Base-by-base conservation (phyloP, 176 grass and related monocot species). In the Thinopyrum elongatum region DNA sequence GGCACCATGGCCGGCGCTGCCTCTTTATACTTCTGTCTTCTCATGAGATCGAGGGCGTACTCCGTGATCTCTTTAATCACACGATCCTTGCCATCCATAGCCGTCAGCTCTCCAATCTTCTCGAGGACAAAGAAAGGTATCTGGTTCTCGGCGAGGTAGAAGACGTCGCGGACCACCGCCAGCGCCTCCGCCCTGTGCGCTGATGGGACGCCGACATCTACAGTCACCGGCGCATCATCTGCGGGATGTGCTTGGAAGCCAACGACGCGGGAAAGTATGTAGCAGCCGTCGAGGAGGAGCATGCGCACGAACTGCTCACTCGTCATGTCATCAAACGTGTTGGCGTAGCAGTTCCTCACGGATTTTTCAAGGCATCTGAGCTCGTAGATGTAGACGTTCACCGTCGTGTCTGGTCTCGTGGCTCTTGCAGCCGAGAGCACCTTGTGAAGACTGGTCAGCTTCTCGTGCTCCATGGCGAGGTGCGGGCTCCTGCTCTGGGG, bases 281-380 rank as follows among this genome's bases (percentile, higher is more conserved):
- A 88, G 49, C 80, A 88, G 6, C 47, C 86, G 38, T 78, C 80
- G 10, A 88, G 86, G 27, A 88, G 64, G 4, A 83, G 35, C 86
- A 88, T 88, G 47, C 73, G 72, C 1, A 83, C 63, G 51, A 88
- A 88, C 5, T 61, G 15, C 0, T 16, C 17, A 6, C 36, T 62
- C 0, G 26, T 1, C 2, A 88, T 14, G 8, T 5, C 26, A 3
- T 10, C 39, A 14, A 83, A 61, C 0, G 0, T 7, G 7, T 78
- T 6, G 21, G 0, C 63, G 36, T 83, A 83, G 36, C 46, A 77
- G 0, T 62, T 41, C 33, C 79, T 41, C 1, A 33, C 79, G 0
- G 6, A 0, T 2, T 1, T 0, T 3, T 77, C 14, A 0, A 88
- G 86, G 8, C 0, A 0, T 0, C n/a, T 10, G 2, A 79, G 9